phyloP scores from a whole-genome alignment of 208 protist genomes.

The Trypanosoma congolense region DNA sequence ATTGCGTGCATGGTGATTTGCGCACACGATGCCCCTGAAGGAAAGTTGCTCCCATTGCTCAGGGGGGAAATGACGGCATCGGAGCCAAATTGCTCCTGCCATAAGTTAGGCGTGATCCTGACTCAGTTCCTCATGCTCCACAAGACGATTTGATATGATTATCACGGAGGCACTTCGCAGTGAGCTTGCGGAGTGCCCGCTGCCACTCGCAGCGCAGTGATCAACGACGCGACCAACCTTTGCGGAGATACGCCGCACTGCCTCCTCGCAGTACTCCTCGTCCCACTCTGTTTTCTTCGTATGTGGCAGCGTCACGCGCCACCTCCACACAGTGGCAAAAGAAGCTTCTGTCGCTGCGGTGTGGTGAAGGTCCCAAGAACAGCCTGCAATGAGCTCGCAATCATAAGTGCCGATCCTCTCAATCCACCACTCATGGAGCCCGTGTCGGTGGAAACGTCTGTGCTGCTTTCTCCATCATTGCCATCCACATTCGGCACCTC shows the following conservation, averaged over 20 bases:
- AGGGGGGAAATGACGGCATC: no score
- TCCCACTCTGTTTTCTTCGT: background rate
- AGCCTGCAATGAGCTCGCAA: background rate
- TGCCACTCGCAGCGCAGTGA: background rate
- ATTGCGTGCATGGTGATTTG: no score
- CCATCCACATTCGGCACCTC: slow-evolving; percentile 14
- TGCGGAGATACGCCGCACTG: background rate
- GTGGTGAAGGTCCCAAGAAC: background rate
- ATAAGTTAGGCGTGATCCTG: background rate
- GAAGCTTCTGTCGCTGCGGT: background rate
- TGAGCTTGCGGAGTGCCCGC: background rate
- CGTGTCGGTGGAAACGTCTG: slow-evolving; percentile 1
- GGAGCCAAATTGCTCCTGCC: background rate
- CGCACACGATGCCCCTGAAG: no score
- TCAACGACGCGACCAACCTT: slow-evolving; percentile 1
- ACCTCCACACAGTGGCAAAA: background rate
- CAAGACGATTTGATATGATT: background rate
- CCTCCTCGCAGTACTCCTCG: background rate
- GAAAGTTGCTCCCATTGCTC: no score
- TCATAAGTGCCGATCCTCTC: background rate
- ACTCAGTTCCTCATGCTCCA: background rate
- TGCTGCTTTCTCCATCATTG: background rate
- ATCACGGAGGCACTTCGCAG: background rate
- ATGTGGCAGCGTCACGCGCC: background rate
- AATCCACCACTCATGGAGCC: background rate